Conservation (phyloP, 441 rosid genomes). For the Eruca vesicaria region DNA sequence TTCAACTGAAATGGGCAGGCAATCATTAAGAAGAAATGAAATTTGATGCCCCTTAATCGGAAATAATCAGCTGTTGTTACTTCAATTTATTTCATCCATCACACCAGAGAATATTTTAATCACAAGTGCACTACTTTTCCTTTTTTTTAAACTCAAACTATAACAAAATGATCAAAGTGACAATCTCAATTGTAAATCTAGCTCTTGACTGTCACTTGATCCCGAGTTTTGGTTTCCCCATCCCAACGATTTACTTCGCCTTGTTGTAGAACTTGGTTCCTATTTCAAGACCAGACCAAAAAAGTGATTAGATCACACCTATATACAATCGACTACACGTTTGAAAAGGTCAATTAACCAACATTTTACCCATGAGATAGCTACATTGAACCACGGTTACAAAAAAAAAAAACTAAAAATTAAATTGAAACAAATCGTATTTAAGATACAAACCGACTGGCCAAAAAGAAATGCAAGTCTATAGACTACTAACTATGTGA, state of each 20-base stretch:
- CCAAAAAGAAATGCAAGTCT: too few relatives aligned
- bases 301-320: not conserved
- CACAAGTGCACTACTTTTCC: not conserved
- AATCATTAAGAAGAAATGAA: constrained; percentile 4
- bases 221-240: constrained; percentile 71
- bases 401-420: not conserved
- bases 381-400: not conserved
- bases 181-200: constrained; percentile 86
- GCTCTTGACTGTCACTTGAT: constrained; percentile 69
- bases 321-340: not conserved
- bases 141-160: not conserved
- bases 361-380: not conserved
- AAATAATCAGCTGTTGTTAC: constrained; percentile 1
- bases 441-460: not conserved
- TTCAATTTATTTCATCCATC: too few relatives aligned
- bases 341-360: not conserved
- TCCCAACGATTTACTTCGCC: constrained; percentile 53
- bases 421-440: not conserved
- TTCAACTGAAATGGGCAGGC: not conserved
- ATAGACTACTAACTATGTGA: too few relatives aligned
- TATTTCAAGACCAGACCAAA: constrained; percentile 22
- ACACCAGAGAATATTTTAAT: not conserved
- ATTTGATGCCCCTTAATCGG: not conserved
- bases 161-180: constrained; percentile 43
- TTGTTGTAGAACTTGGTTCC: constrained; percentile 56